A percentile compares a stretch with the other conserved stretches of the same genome.
Conservation (phyloP, 495 filamentous ascomycete genomes). For the Ascobolus immersus region DNA sequence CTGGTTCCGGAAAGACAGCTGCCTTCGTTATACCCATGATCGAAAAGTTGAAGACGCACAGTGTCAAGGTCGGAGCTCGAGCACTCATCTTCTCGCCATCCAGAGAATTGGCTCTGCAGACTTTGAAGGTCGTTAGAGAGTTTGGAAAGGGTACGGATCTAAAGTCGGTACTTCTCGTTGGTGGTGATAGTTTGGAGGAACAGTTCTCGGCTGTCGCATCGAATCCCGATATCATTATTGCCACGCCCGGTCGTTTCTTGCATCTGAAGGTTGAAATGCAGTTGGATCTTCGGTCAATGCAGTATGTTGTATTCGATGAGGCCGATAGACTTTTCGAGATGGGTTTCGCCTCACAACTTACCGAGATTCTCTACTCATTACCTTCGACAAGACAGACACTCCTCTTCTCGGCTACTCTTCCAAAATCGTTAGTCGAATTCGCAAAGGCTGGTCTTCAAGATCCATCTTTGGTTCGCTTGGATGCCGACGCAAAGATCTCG, state of each 20-base stretch:
- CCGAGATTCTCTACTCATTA: conserved; percentile 74
- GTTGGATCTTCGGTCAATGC: conserved; percentile 58
- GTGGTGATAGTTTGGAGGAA: conserved; percentile 86
- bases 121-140: conserved; percentile 86
- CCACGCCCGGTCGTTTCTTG: conserved; percentile 81
- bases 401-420: conserved; percentile 82
- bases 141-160: conserved; percentile 74
- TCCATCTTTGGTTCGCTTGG: conserved; percentile 60
- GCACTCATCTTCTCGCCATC: conserved; percentile 76
- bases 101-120: conserved; percentile 79
- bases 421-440: conserved; percentile 83
- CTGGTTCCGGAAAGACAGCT: conserved; percentile 88
- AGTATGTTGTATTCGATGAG: conserved; percentile 90
- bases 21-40: conserved; percentile 98
- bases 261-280: conserved; percentile 92
- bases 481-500: conserved; percentile 85
- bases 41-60: conserved; percentile 75
- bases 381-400: conserved; percentile 67
- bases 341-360: conserved; percentile 82
- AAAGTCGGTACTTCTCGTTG: conserved; percentile 65
- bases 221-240: conserved; percentile 58
- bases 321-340: conserved; percentile 93
- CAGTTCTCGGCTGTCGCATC: conserved; percentile 80
- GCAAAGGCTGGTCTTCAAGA: conserved; percentile 80
- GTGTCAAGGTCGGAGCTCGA: conserved; percentile 54